These are phyloP conservation scores for Phlyctochytrium arcticum DNA, from an alignment of 192 early-diverging fungal genomes.

Conservation along the genomic window DNA sequence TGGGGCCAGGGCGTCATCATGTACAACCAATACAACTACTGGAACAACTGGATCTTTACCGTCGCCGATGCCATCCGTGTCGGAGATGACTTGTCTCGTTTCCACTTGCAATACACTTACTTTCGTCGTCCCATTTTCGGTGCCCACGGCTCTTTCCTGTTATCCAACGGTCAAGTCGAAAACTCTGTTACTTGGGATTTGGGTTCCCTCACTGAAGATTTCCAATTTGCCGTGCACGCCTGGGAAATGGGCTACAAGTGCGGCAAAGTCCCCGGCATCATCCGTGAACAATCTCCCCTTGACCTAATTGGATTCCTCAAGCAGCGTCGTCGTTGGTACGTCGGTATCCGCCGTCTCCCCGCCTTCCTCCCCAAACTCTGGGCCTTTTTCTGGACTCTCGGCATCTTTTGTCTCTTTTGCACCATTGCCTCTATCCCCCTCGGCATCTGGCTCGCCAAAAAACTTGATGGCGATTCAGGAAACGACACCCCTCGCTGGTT, in stretches of 20 bases:
- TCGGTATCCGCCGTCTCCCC: constrained; percentile 50
- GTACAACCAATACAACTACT: constrained; percentile 58
- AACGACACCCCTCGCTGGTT: constrained; percentile 51
- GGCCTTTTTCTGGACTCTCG: constrained; percentile 53
- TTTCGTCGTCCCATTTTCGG: constrained; percentile 52
- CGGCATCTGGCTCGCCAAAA: constrained; percentile 24
- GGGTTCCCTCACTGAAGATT: constrained; percentile 53
- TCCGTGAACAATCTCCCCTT: constrained; percentile 52
- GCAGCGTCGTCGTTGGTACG: constrained; percentile 53
- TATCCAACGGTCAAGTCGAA: constrained; percentile 51
- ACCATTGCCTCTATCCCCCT: constrained; percentile 47
- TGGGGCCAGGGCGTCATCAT: constrained; percentile 56
- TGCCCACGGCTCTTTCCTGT: constrained; percentile 53
- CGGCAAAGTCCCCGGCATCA: constrained; percentile 48
- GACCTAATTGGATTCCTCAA: constrained; percentile 52
- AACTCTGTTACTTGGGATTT: constrained; percentile 55
- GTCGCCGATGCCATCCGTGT: constrained; percentile 57
- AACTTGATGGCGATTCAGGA: neutral
- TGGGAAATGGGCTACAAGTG: constrained; percentile 50
- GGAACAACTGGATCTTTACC: constrained; percentile 55
- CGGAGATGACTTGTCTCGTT: constrained; percentile 52
- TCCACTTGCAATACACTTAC: constrained; percentile 59
- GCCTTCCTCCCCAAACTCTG: constrained; percentile 52
- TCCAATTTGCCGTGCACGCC: constrained; percentile 49
- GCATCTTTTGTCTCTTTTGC: constrained; percentile 39